Percentiles rank a stretch among this genome's conserved stretches.
These are phyloP conservation scores for Vinca minor DNA, from an alignment of 257 asterid species.

Conservation along the genomic window DNA sequence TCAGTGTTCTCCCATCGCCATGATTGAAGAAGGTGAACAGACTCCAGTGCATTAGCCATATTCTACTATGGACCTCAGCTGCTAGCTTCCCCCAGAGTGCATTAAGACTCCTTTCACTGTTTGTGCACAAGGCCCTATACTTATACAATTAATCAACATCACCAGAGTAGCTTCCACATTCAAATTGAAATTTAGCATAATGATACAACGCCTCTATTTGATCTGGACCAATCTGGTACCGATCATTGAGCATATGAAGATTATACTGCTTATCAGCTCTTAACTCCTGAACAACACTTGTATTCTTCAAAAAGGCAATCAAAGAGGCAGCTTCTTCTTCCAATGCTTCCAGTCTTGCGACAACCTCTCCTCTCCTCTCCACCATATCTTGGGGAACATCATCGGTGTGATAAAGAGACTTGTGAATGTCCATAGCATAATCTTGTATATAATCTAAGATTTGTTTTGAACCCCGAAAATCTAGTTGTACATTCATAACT, in stretches of 20 bases:
- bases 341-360: slow-evolving; percentile 73
- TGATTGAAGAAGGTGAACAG: slow-evolving; percentile 95
- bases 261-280: slow-evolving; percentile 89
- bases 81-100: slow-evolving; percentile 98
- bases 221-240: slow-evolving; percentile 91
- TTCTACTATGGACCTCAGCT: slow-evolving; percentile 88
- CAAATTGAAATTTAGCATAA: slow-evolving; percentile 91
- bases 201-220: slow-evolving; percentile 91
- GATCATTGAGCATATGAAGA: slow-evolving; percentile 85
- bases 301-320: slow-evolving; percentile 70
- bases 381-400: slow-evolving; percentile 97
- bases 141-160: slow-evolving; percentile 94
- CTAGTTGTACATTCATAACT: too few species aligned
- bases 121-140: slow-evolving; percentile 70
- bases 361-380: slow-evolving; percentile 90
- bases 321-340: slow-evolving; percentile 93
- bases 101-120: slow-evolving; percentile 78
- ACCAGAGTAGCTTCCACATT: slow-evolving; percentile 95
- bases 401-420: slow-evolving; percentile 74
- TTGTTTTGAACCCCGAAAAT: too few species aligned
- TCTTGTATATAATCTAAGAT: too few species aligned
- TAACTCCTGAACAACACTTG: slow-evolving; percentile 77
- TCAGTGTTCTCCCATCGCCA: slow-evolving; percentile 85
- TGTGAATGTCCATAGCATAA: slow-evolving; percentile 94
- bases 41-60: slow-evolving; percentile 99